phyloP scores from a whole-genome alignment of 495 filamentous ascomycete genomes.

The Schizothecium vesticola region DNA sequence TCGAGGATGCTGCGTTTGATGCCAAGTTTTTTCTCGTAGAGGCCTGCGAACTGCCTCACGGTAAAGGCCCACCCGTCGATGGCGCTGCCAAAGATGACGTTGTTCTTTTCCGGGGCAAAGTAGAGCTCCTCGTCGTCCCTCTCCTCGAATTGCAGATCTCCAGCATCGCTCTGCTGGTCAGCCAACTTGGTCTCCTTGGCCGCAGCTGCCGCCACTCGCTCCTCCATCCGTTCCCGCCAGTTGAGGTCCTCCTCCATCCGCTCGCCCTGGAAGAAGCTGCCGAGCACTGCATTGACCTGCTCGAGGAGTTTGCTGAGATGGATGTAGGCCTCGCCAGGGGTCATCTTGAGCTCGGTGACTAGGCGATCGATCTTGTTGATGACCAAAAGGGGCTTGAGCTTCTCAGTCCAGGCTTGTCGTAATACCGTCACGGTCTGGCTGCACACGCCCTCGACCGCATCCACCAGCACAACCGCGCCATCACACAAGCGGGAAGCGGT shows the following conservation, averaged over 20 bases:
- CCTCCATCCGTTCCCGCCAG: constrained; percentile 91
- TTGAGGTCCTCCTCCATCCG: constrained; percentile 97
- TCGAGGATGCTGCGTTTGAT: constrained; percentile 88
- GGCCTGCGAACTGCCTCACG: constrained; percentile 81
- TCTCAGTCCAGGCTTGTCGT: constrained; percentile 92
- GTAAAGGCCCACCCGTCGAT: constrained; percentile 99
- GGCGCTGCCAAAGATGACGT: constrained; percentile 97
- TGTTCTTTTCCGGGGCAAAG: constrained; percentile 96
- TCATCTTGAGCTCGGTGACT: constrained; percentile 90
- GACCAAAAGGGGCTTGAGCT: constrained; percentile 86
- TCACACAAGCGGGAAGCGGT: constrained; percentile 93
- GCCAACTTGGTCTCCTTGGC: constrained; percentile 44
- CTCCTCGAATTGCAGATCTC: constrained; percentile 73
- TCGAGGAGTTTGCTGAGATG: constrained; percentile 88
- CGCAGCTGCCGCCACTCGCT: constrained; percentile 59
- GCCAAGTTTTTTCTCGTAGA: constrained; percentile 96
- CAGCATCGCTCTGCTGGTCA: constrained; percentile 46
- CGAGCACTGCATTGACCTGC: constrained; percentile 95
- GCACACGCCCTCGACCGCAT: constrained; percentile 96
- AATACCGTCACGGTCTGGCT: constrained; percentile 97
- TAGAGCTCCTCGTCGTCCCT: constrained; percentile 96
- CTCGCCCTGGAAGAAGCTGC: constrained; percentile 96
- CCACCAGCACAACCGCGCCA: constrained; percentile 91
- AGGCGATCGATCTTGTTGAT: constrained; percentile 98
- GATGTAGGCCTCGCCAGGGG: constrained; percentile 77